These are phyloP conservation scores for Iberis pinnata DNA, from an alignment of 345 rosid species.

Conservation along the genomic window DNA sequence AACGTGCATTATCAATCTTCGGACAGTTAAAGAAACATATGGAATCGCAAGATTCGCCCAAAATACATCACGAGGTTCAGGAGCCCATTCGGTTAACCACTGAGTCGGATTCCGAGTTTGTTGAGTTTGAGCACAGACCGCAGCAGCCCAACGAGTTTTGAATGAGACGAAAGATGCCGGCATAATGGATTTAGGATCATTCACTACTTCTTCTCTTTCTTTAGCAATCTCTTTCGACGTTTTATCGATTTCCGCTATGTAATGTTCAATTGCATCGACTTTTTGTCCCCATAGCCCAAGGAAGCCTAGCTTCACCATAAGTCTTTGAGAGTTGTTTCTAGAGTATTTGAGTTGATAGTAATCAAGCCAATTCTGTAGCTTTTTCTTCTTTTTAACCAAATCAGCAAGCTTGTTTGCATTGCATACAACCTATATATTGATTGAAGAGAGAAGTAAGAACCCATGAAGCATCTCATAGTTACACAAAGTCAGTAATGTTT, in stretches of 20 bases:
- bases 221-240: constrained; percentile 56
- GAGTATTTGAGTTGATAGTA: constrained; percentile 64
- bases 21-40: constrained; percentile 58
- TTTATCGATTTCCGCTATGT: constrained; percentile 55
- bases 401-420: constrained; percentile 80
- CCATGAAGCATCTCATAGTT: not conserved
- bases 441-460: constrained; percentile 12
- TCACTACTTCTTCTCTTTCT: constrained; percentile 57
- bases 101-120: constrained; percentile 79
- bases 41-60: constrained; percentile 92
- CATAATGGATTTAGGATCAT: constrained; percentile 73
- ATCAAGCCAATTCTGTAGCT: constrained; percentile 81
- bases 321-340: constrained; percentile 46
- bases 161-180: constrained; percentile 97
- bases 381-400: constrained; percentile 71
- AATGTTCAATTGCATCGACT: constrained; percentile 74
- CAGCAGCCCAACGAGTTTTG: constrained; percentile 94
- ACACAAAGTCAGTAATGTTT: not conserved
- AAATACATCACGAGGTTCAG: constrained; percentile 89
- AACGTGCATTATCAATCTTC: constrained; percentile 69
- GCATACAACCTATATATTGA: constrained; percentile 59
- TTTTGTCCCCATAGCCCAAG: constrained; percentile 72
- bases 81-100: constrained; percentile 97
- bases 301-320: constrained; percentile 76
- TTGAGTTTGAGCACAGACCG: constrained; percentile 97